These are phyloP conservation scores for Penicillium bovifimosum DNA, from an alignment of 495 filamentous ascomycete genomes.

Conservation along the genomic window DNA sequence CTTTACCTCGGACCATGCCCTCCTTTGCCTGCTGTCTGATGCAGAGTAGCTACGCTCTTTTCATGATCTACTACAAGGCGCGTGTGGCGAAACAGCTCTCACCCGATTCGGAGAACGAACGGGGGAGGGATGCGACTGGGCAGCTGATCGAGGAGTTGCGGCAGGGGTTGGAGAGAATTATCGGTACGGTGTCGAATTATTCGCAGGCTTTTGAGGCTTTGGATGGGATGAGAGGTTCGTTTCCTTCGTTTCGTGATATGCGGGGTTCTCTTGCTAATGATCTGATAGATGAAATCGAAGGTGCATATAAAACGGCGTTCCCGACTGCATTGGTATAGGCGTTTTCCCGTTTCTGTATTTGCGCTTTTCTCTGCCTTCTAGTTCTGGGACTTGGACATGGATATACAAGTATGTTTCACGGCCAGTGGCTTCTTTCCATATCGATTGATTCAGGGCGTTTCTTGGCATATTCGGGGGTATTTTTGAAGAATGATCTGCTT, in stretches of 20 bases:
- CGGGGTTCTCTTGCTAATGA: conserved; percentile 4
- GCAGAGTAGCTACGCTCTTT: conserved; percentile 57
- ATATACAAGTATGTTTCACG: not conserved
- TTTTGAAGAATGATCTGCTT: not conserved
- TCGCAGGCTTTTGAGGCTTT: conserved; percentile 55
- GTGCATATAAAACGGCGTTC: conserved; percentile 44
- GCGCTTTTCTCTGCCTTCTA: conserved; percentile 4
- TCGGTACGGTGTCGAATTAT: conserved; percentile 50
- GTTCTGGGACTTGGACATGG: too few species aligned
- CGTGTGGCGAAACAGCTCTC: conserved; percentile 45
- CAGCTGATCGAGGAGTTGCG: conserved; percentile 48
- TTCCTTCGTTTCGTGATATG: not conserved
- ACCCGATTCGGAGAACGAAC: conserved; percentile 30
- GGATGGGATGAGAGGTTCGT: conserved; percentile 55
- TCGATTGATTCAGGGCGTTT: not conserved
- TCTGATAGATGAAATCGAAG: conserved; percentile 39
- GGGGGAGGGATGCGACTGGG: conserved; percentile 32
- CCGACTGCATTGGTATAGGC: conserved; percentile 24
- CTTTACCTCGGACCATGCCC: conserved; percentile 52
- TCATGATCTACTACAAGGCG: conserved; percentile 51
- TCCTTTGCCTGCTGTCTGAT: conserved; percentile 58
- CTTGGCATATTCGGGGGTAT: not conserved
- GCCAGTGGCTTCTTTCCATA: not conserved
- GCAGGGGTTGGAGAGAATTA: conserved; percentile 47
- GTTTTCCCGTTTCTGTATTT: not conserved